Evolutionary conservation across 202 grass and related monocot species (phyloP).

Genomic region (Setaria italica): DNA sequence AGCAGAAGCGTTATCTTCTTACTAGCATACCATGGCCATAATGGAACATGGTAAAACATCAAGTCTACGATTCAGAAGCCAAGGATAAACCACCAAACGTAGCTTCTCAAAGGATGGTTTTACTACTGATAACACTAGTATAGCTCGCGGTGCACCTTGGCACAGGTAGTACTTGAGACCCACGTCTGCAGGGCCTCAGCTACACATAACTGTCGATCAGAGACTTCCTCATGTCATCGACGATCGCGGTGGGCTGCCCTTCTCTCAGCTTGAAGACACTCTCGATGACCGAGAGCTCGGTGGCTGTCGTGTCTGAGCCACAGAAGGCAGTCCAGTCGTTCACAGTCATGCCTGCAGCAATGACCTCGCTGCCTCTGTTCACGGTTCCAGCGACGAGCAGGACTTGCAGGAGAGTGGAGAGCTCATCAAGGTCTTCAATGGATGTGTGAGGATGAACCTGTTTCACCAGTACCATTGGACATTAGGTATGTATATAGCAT

Average conservation of each 20-base stretch:
- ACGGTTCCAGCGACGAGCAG: conserved; percentile 93
- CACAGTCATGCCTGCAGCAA: conserved; percentile 92
- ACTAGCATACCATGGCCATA: conserved; percentile 10
- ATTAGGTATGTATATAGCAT: neutral
- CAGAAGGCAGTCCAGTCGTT: conserved; percentile 99
- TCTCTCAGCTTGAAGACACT: conserved; percentile 94
- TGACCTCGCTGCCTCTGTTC: conserved; percentile 94
- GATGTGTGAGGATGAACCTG: conserved; percentile 97
- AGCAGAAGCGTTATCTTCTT: neutral
- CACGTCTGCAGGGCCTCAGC: neutral
- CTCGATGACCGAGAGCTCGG: conserved; percentile 93
- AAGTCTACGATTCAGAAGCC: conserved; percentile 7
- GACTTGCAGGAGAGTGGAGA: conserved; percentile 96
- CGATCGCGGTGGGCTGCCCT: conserved; percentile 65
- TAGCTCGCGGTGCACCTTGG: conserved; percentile 5
- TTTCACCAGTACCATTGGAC: conserved; percentile 16
- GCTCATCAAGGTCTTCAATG: conserved; percentile 95
- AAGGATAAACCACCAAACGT: neutral
- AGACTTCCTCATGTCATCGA: conserved; percentile 94
- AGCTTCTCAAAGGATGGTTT: neutral
- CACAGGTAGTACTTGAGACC: conserved; percentile 35
- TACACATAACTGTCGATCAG: conserved; percentile 94
- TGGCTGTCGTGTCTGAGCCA: conserved; percentile 87
- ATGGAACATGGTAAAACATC: neutral
- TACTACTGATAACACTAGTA: conserved; percentile 26